Evolutionary conservation across 257 asterid species (phyloP).

Genomic region (Leptodermis oblonga): DNA sequence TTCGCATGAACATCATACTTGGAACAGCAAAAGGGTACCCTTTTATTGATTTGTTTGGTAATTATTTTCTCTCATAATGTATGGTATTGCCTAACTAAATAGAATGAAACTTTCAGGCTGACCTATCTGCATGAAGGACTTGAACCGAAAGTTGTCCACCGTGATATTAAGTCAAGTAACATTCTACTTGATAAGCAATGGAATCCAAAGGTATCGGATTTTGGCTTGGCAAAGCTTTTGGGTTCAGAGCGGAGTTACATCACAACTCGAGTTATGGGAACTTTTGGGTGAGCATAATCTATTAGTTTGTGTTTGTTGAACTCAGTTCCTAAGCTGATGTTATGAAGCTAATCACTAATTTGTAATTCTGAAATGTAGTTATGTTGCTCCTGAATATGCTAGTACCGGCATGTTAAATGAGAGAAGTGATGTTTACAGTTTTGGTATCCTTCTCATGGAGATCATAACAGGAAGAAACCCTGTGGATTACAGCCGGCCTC

Average conservation of each 20-base stretch:
- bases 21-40: slow-evolving; percentile 90
- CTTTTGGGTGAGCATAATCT: slow-evolving; percentile 66
- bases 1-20: slow-evolving; percentile 79
- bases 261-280: slow-evolving; percentile 95
- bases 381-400: slow-evolving; percentile 92
- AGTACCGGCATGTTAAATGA: slow-evolving; percentile 94
- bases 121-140: slow-evolving; percentile 90
- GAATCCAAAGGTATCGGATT: slow-evolving; percentile 80
- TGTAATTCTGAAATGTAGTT: slow-evolving; percentile 38
- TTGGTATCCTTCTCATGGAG: slow-evolving; percentile 90
- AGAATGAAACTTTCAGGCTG: slow-evolving; percentile 40
- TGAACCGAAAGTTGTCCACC: slow-evolving; percentile 92
- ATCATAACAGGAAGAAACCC: slow-evolving; percentile 79
- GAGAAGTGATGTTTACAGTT: slow-evolving; percentile 83
- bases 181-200: slow-evolving; percentile 72
- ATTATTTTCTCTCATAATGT: not conserved
- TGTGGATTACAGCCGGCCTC: slow-evolving; percentile 80
- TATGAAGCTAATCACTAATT: not conserved
- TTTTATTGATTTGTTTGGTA: not conserved
- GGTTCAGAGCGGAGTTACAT: slow-evolving; percentile 78
- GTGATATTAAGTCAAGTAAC: slow-evolving; percentile 89
- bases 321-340: not conserved
- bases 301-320: not conserved
- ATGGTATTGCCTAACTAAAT: not conserved
- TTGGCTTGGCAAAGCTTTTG: slow-evolving; percentile 81